Evolutionary conservation across 148 eudicot species (phyloP).

Genomic region (Fagopyrum homotropicum): DNA sequence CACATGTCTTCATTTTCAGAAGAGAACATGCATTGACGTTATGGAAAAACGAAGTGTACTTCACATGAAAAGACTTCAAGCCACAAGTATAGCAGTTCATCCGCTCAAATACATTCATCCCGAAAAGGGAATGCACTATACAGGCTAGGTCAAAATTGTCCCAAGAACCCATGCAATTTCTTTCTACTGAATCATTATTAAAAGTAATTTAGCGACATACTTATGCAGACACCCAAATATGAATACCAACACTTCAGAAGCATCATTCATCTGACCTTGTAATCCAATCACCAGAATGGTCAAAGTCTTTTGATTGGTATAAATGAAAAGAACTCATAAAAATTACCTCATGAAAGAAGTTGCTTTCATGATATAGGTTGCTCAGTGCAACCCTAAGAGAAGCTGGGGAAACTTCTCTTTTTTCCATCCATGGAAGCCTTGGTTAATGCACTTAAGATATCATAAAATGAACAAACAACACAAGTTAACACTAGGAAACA

Average conservation of each 20-base stretch:
- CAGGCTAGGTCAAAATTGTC: constrained; percentile 69
- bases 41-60: constrained; percentile 86
- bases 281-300: constrained; percentile 1
- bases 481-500: constrained; percentile 18
- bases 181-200: constrained; percentile 48
- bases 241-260: constrained; percentile 85
- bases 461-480: constrained; percentile 82
- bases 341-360: constrained; percentile 89
- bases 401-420: constrained; percentile 69
- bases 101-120: constrained; percentile 77
- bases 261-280: constrained; percentile 99
- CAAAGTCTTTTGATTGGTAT: background rate
- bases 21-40: constrained; percentile 92
- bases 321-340: background rate
- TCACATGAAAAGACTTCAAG: constrained; percentile 78
- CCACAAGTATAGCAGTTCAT: constrained; percentile 78
- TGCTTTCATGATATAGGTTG: constrained; percentile 75
- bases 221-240: constrained; percentile 83
- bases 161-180: constrained; percentile 55
- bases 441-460: constrained; percentile 70
- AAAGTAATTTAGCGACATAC: constrained; percentile 49
- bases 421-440: constrained; percentile 37
- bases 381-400: constrained; percentile 87
- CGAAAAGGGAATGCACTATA: constrained; percentile 77
- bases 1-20: constrained; percentile 81